Percentiles rank a stretch among this genome's conserved stretches.
Conservation (phyloP, 371 early-diverging fungal genomes). For the Syncephalastrum racemosum region DNA sequence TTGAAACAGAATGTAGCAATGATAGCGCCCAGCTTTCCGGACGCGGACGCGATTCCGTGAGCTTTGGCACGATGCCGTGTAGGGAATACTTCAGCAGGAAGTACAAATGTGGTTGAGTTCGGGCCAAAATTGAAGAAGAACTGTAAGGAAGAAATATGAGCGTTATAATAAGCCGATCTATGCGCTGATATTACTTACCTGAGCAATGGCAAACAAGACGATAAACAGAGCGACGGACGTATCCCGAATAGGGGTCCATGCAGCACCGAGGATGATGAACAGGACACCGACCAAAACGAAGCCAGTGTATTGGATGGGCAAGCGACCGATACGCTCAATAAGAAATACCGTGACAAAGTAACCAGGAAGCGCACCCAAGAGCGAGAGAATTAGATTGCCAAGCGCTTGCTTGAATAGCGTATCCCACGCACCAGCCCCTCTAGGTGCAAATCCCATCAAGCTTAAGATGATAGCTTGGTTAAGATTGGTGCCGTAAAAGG, state of each 20-base stretch:
- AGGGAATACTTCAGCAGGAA: constrained; percentile 53
- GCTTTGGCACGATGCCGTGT: constrained; percentile 60
- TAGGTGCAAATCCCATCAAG: constrained; percentile 42
- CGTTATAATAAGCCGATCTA: neutral
- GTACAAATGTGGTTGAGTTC: constrained; percentile 43
- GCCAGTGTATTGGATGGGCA: constrained; percentile 73
- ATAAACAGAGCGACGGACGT: constrained; percentile 42
- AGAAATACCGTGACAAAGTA: constrained; percentile 63
- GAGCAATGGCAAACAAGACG: constrained; percentile 43
- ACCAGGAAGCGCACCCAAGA: constrained; percentile 58
- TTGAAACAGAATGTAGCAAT: constrained; percentile 55
- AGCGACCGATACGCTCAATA: constrained; percentile 75
- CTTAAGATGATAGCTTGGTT: constrained; percentile 51
- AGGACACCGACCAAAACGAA: constrained; percentile 67
- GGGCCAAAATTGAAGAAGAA: constrained; percentile 76
- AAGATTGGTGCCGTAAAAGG: constrained; percentile 54
- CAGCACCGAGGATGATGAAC: constrained; percentile 65
- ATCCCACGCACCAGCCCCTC: constrained; percentile 27
- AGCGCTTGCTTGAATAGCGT: constrained; percentile 40
- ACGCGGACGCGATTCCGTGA: constrained; percentile 70
- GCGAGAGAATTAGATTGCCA: constrained; percentile 60
- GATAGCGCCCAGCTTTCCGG: constrained; percentile 71
- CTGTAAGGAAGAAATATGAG: constrained; percentile 11
- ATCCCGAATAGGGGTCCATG: constrained; percentile 33
- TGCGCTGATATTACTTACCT: constrained; percentile 16